Evolutionary conservation across 768 basidiomycete species (phyloP), one percentile per base, ranked within the genome.

Genomic region (Collybiopsis confluens): DNA sequence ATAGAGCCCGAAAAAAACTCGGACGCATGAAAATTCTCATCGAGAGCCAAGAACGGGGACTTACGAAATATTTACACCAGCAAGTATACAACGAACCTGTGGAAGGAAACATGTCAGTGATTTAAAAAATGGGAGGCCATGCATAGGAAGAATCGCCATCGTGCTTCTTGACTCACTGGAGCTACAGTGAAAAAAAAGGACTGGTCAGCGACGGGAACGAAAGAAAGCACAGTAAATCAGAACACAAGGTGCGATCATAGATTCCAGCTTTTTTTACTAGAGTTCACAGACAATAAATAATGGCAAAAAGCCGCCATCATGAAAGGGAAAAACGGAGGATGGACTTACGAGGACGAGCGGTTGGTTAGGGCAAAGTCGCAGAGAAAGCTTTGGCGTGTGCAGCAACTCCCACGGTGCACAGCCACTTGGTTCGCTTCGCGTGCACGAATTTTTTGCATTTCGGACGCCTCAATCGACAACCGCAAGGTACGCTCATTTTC

Each of bases 221-320:
- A 2, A 16, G 55, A 20, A 23, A 53, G 21, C 54, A 54, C 43
- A 36, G 51, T 45, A 56, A 52, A 52, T 83, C 83, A 84, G 79
- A 60, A 71, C 65, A 67, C 67, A 62, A 45, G n/a, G 70, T 81
- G 73, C 67, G 71, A 79, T 85, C 84, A 84, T 24, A 46, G 27
- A n/a, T 41, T 7, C 37, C 54, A 54, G 43, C n/a, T 4, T 3
- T n/a, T 65, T 58, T 48, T 52, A 58, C 59, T 70, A 66, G 60
- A 59, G 52, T 68, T 83, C 83, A 82, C 73, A 70, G 83, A 87
- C 84, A 88, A 87, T 85, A 88, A 85, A 87, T 86, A 56, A 77
- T 61, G 59, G 70, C 72, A 68, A 63, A n/a, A 58, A 58, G 61
- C 70, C 73, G 66, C 70, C 81, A 83, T 83, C 83, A 80, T 73